Evolutionary conservation across 1,284 basidiomycete genomes (phyloP).

Genomic region (Xanthoconium separans): DNA sequence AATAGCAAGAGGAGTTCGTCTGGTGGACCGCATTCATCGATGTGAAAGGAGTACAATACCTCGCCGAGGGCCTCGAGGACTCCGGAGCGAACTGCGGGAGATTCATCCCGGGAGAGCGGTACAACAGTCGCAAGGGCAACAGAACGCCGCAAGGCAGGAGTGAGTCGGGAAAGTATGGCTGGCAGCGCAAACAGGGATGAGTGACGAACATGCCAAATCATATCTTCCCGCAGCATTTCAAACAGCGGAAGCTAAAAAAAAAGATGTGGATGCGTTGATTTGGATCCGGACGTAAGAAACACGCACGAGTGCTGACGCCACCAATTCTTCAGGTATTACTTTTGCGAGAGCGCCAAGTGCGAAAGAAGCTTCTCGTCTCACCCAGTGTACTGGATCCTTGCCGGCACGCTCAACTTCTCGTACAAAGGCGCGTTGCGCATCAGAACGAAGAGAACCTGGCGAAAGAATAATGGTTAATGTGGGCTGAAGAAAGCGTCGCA

Average conservation of each 20-base stretch:
- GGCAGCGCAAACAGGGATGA: constrained; percentile 88
- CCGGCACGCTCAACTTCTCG: constrained; percentile 79
- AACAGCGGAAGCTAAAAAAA: constrained; percentile 73
- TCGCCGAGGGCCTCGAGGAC: constrained; percentile 91
- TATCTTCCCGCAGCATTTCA: constrained; percentile 67
- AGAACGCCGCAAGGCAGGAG: constrained; percentile 50
- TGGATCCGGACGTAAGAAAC: constrained; percentile 5
- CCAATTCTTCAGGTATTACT: constrained; percentile 72
- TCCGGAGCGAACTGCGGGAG: constrained; percentile 73
- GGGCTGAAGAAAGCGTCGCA: not conserved
- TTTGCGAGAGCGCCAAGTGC: constrained; percentile 89
- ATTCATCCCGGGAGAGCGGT: constrained; percentile 67
- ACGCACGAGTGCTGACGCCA: constrained; percentile 64
- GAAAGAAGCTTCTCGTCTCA: constrained; percentile 87
- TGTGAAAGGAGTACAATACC: constrained; percentile 83
- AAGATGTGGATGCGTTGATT: constrained; percentile 1
- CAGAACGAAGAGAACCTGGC: constrained; percentile 60
- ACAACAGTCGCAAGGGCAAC: constrained; percentile 66
- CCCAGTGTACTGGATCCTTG: constrained; percentile 80
- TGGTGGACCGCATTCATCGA: constrained; percentile 72
- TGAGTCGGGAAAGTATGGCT: constrained; percentile 69
- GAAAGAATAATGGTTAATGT: constrained; percentile 10
- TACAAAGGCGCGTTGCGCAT: constrained; percentile 69
- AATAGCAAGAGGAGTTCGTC: constrained; percentile 80
- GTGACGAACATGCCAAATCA: constrained; percentile 84